A percentile compares a stretch with the other conserved stretches of the same genome.
Evolutionary conservation across 148 eudicot genomes (phyloP).

Genomic region (Oxyria digyna): DNA sequence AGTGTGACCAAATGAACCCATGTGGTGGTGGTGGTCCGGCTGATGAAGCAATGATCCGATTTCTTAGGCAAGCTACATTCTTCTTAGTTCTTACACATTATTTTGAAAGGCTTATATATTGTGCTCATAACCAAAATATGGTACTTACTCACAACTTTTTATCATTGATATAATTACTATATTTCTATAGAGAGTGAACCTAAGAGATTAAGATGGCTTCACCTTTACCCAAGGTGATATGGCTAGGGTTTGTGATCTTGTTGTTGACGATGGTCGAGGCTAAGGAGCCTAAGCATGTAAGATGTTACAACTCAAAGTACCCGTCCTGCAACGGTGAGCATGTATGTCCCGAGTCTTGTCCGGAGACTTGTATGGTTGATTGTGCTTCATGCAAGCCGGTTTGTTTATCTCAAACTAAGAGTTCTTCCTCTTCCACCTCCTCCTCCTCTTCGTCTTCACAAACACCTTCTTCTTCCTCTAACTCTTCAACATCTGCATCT

Average conservation of each 20-base stretch:
- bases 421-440: not conserved
- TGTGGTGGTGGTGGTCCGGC: too few species aligned
- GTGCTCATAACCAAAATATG: too few species aligned
- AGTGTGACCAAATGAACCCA: too few species aligned
- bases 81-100: too few species aligned
- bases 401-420: not conserved
- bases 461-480: not conserved
- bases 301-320: conserved; percentile 4
- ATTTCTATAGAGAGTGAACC: too few species aligned
- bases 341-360: conserved; percentile 8
- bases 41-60: too few species aligned
- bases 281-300: conserved; percentile 10
- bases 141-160: too few species aligned
- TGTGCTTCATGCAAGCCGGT: conserved; percentile 3
- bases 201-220: not conserved
- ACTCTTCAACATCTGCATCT: not conserved
- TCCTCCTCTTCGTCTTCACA: not conserved
- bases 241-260: not conserved
- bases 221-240: not conserved
- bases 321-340: conserved; percentile 6
- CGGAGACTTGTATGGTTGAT: not conserved
- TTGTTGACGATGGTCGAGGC: not conserved
- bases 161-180: too few species aligned
- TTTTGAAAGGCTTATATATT: too few species aligned
- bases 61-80: too few species aligned